phyloP scores from a whole-genome alignment of 139 green algal genomes.

The Asterochloris sp. region DNA sequence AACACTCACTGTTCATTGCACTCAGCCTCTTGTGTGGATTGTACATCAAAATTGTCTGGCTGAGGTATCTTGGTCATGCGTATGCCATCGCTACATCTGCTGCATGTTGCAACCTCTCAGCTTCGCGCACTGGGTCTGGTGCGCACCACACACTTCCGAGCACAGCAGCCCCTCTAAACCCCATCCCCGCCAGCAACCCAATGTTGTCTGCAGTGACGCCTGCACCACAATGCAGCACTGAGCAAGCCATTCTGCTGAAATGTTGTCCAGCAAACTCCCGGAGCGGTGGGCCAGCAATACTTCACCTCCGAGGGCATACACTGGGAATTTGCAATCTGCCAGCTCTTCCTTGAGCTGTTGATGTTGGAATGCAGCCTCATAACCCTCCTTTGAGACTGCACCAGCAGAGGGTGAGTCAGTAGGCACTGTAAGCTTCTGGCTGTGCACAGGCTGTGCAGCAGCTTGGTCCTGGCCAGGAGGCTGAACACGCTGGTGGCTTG shows the following conservation, averaged over 20 bases:
- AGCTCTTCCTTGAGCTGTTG: background rate
- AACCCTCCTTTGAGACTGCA: conserved; percentile 43
- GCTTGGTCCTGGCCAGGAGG: too few relatives aligned
- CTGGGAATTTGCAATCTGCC: background rate
- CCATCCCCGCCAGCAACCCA: conserved; percentile 11
- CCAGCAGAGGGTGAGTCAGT: too few relatives aligned
- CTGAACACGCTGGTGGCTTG: too few relatives aligned
- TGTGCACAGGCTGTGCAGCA: too few relatives aligned
- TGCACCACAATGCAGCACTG: background rate
- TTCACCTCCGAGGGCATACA: conserved; percentile 14
- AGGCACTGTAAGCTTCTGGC: too few relatives aligned
- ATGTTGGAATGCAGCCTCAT: conserved; percentile 29
- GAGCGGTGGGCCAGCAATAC: background rate
- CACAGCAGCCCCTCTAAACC: conserved; percentile 38
- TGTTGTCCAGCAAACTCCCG: background rate
- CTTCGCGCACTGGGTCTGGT: conserved; percentile 24
- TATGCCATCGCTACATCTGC: too few relatives aligned
- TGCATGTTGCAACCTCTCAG: too few relatives aligned
- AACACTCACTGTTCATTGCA: too few relatives aligned
- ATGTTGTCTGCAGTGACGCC: conserved; percentile 20
- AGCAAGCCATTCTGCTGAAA: background rate
- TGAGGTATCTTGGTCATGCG: too few relatives aligned
- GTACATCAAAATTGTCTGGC: too few relatives aligned
- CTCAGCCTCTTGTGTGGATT: too few relatives aligned
- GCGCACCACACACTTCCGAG: conserved; percentile 34